These are phyloP conservation scores for Aspergillus carbonarius DNA, from an alignment of 2,329 filamentous ascomycete species.

Conservation along the genomic window DNA sequence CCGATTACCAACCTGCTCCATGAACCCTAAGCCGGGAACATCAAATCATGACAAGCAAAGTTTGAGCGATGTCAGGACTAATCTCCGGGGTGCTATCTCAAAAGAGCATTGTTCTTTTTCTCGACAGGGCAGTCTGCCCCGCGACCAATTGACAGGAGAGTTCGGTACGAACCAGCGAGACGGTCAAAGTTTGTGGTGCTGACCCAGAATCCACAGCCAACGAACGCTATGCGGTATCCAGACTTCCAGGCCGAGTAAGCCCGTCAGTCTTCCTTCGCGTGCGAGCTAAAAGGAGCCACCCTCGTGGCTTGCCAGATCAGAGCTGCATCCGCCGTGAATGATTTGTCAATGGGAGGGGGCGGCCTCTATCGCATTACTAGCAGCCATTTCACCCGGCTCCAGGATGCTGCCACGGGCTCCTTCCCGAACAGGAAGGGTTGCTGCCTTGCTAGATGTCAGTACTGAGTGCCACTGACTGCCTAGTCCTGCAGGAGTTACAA, in stretches of 20 bases:
- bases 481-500: background rate
- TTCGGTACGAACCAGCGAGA: constrained; percentile 15
- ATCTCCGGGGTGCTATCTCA: constrained; percentile 15
- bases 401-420: background rate
- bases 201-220: background rate
- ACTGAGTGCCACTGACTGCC: background rate
- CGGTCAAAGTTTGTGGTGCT: background rate
- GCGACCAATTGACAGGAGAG: constrained; percentile 1
- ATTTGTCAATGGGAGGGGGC: constrained; percentile 12
- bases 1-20: background rate
- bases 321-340: constrained; percentile 4
- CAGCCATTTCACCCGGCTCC: background rate
- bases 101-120: constrained; percentile 16
- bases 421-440: constrained; percentile 5
- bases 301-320: constrained; percentile 15
- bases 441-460: background rate
- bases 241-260: constrained; percentile 11
- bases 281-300: constrained; percentile 8
- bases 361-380: background rate
- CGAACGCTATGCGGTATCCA: background rate
- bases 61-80: constrained; percentile 4
- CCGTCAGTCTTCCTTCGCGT: constrained; percentile 6
- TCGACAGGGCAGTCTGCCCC: constrained; percentile 10
- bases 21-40: background rate
- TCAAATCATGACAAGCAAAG: constrained; percentile 2